phyloP scores from a whole-genome alignment of 805 yeast species.

The Starmerella riodocensis region DNA sequence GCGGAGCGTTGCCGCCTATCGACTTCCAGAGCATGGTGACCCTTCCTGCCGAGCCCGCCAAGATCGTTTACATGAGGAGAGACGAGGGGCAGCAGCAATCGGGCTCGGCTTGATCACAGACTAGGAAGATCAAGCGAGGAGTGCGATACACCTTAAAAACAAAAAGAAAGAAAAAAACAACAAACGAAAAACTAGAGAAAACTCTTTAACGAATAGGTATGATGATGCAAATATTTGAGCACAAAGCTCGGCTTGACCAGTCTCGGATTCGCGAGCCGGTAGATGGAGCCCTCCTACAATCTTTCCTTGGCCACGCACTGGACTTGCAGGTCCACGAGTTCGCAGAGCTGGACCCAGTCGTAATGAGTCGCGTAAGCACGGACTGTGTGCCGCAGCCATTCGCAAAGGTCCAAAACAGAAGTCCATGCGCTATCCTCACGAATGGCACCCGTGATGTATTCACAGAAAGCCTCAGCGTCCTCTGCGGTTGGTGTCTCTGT shows the following conservation, averaged over 20 bases:
- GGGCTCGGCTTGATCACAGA: no score
- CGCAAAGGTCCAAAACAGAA: neutral
- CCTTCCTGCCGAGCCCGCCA: conserved; percentile 58
- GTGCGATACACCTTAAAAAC: no score
- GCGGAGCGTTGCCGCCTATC: conserved; percentile 33
- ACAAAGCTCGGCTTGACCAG: no score
- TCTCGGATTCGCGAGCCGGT: no score
- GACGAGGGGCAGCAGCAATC: neutral
- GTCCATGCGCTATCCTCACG: conserved; percentile 12
- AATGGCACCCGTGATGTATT: conserved; percentile 3
- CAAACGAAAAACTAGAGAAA: neutral
- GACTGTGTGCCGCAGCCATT: neutral
- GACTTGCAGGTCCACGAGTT: neutral
- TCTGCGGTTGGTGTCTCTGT: conserved; percentile 5
- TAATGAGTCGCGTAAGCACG: neutral
- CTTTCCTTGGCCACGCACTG: neutral
- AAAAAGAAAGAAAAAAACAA: neutral
- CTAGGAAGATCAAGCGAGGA: no score
- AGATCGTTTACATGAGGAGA: conserved; percentile 13
- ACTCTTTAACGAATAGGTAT: neutral
- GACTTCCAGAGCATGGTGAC: conserved; percentile 90
- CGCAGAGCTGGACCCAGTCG: neutral
- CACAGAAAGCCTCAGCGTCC: conserved; percentile 10
- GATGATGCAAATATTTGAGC: no score
- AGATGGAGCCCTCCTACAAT: no score